A percentile compares a stretch with the other conserved stretches of the same genome.
Conservation (phyloP, 768 basidiomycete species). For the Ramaria rubella region DNA sequence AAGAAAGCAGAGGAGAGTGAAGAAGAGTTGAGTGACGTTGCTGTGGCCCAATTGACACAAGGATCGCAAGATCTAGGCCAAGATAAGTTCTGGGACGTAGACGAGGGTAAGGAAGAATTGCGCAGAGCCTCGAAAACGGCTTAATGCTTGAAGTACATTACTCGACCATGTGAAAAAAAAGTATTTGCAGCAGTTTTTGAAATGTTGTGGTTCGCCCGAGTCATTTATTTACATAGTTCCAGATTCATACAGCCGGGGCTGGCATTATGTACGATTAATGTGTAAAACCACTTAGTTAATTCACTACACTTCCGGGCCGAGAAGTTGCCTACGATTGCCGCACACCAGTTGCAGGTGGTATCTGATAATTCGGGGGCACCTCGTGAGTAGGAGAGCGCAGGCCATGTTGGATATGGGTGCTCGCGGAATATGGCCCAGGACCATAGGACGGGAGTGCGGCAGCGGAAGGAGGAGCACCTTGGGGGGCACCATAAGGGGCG, state of each 20-base stretch:
- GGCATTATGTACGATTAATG: not conserved
- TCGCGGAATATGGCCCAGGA: not conserved
- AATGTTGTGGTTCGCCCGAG: too few relatives aligned
- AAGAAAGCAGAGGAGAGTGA: conserved; percentile 14
- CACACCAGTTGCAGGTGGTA: not conserved
- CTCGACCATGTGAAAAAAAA: too few relatives aligned
- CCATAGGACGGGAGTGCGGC: not conserved
- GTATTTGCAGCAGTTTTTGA: too few relatives aligned
- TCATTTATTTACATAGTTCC: too few relatives aligned
- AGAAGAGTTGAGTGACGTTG: not conserved
- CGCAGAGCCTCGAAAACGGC: conserved; percentile 56
- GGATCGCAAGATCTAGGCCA: not conserved
- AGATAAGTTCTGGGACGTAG: conserved; percentile 57
- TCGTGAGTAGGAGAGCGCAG: not conserved
- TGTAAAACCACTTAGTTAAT: not conserved
- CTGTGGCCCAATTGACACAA: not conserved
- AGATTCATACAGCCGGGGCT: too few relatives aligned
- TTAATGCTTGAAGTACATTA: too few relatives aligned
- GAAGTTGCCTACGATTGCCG: not conserved
- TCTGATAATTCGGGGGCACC: not conserved
- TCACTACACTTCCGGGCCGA: not conserved
- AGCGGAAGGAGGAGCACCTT: not conserved
- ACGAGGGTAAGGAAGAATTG: conserved; percentile 73
- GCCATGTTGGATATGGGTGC: not conserved
- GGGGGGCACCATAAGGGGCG: not conserved